A percentile compares a stretch with the other conserved stretches of the same genome.
Conservation (phyloP, 257 asterid genomes). For the Agastache rugosa region DNA sequence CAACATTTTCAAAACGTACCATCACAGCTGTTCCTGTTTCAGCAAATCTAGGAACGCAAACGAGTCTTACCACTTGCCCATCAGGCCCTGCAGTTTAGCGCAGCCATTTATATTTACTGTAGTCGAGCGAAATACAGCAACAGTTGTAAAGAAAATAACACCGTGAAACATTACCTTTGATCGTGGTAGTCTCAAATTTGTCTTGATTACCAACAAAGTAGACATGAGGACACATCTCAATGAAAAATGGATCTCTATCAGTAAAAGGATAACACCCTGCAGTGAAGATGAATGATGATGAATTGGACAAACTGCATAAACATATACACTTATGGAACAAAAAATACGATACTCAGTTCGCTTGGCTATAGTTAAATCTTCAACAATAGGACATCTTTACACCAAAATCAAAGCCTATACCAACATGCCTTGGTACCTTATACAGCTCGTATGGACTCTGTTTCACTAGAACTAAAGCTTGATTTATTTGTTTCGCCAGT, state of each 20-base stretch:
- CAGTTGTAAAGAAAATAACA: conserved; percentile 12
- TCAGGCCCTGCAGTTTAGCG: conserved; percentile 69
- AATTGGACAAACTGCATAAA: conserved; percentile 23
- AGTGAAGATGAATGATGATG: conserved; percentile 25
- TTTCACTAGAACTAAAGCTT: conserved; percentile 8
- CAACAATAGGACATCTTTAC: conserved; percentile 2
- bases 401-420: not conserved
- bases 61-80: conserved; percentile 79
- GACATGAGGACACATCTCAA: conserved; percentile 93
- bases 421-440: not conserved
- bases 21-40: conserved; percentile 85
- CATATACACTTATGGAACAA: conserved; percentile 7
- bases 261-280: conserved; percentile 98
- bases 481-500: conserved; percentile 7
- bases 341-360: not conserved
- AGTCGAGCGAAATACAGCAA: conserved; percentile 13
- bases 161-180: conserved; percentile 59
- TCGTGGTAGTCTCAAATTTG: conserved; percentile 63
- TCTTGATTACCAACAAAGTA: conserved; percentile 93
- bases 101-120: conserved; percentile 26
- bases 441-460: not conserved
- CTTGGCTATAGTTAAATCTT: not conserved
- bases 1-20: conserved; percentile 60
- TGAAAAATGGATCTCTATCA: conserved; percentile 91
- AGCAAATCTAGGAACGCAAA: conserved; percentile 81